Evolutionary conservation across 179 eudicot species (phyloP), one percentile per base, ranked within the genome.

Genomic region (Drosera spatulata): DNA sequence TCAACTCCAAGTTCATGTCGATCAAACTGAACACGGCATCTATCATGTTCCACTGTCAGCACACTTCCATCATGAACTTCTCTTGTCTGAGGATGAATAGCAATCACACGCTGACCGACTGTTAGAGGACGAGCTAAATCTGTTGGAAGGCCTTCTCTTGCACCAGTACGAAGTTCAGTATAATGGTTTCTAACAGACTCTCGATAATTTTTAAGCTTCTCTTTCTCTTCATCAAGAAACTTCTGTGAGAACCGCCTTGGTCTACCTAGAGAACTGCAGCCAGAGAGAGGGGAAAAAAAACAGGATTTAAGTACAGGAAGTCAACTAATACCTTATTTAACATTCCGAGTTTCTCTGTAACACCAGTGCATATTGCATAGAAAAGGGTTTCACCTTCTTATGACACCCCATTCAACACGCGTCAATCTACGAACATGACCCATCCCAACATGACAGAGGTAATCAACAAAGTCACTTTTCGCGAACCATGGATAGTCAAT

Each of bases 401-500:
- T 91, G 78, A 94, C 99, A 76, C 95, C 89, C 99, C 99, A 94
- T 70, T 94, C 99, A 65, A 91, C 99, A 72, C 90, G 97, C 43
- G 99, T 94, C 68, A 94, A 73, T 80, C 96, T 91, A 53, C 97
- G 99, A 72, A 94, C 87, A 68, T 94, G 97, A 53, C 97, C 99
- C 73, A 94, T 72, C 46, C 99, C 99, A 72, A 94, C 99, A 77
- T 94, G 99, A 61, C 79, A 73, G 61, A 94, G 69, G 77, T 94
- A 94, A 71, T 94, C 97, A 51, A 94, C 96, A 73, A 94, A 94
- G 77, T 94, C 99, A 74, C 89, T 87, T 73, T 85, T 94, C 66
- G 99, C 91, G 77, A 94, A 94, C 99, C 99, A 94, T 61, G 97
- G 97, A 72, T 87, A 91, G 79, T 94, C 99, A 70, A 91, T 83